A percentile compares a stretch with the other conserved stretches of the same genome.
Conservation (phyloP, 202 grass and related monocot species). For the Digitaria exilis region DNA sequence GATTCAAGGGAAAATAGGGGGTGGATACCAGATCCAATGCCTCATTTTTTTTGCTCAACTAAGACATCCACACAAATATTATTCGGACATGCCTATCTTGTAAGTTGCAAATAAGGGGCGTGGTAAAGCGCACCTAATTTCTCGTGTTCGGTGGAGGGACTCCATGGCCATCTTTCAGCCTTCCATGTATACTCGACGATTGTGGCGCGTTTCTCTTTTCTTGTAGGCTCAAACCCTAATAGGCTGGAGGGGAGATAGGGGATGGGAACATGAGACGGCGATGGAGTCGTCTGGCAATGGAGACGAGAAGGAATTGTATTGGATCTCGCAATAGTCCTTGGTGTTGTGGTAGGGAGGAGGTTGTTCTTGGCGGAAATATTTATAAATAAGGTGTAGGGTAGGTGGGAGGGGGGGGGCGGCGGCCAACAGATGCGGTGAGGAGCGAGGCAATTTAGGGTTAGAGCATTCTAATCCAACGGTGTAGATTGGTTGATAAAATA, state of each 20-base stretch:
- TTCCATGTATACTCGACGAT: neutral
- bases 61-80: neutral
- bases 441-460: neutral
- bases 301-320: neutral
- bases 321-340: neutral
- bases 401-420: neutral
- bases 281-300: neutral
- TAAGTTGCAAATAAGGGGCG: neutral
- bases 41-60: neutral
- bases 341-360: neutral
- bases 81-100: neutral
- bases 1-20: neutral
- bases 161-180: neutral
- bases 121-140: neutral
- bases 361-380: neutral
- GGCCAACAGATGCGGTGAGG: neutral
- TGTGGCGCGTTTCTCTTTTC: too few species aligned
- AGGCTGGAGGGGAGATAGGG: too few species aligned
- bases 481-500: neutral
- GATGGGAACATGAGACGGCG: neutral
- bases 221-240: neutral
- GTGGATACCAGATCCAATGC: neutral
- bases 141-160: neutral
- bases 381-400: too few species aligned
- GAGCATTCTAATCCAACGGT: neutral